Percentiles rank a stretch among this genome's conserved stretches.
Evolutionary conservation across 2,329 filamentous ascomycete species (phyloP).

Genomic region (Diplodia seriata): DNA sequence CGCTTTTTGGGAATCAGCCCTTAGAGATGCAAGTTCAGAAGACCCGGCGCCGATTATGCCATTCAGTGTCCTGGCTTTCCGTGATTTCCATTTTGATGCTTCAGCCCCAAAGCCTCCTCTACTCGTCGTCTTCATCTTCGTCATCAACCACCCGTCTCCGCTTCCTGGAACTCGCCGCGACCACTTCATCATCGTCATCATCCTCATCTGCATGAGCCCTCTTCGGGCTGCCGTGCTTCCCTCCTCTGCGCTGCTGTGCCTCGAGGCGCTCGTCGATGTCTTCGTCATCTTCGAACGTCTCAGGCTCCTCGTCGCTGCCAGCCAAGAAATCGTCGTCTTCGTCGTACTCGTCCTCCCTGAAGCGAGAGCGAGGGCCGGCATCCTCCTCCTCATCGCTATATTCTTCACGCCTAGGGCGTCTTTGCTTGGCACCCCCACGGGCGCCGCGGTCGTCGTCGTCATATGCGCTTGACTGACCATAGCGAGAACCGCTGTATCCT

Average conservation of each 20-base stretch:
- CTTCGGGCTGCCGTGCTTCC: conserved; percentile 50
- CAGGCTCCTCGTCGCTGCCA: conserved; percentile 74
- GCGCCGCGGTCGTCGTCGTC: conserved; percentile 66
- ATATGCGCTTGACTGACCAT: conserved; percentile 60
- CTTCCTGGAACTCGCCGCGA: conserved; percentile 44
- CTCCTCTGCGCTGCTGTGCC: conserved; percentile 51
- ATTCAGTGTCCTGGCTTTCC: not conserved
- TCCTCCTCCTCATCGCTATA: conserved; percentile 80
- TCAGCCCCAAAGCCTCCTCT: not conserved
- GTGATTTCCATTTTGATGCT: not conserved
- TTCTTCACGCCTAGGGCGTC: conserved; percentile 50
- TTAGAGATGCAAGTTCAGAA: not conserved
- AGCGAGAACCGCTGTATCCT: conserved; percentile 62
- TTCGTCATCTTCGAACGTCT: conserved; percentile 66
- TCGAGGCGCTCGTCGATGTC: conserved; percentile 52
- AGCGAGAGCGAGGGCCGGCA: conserved; percentile 64
- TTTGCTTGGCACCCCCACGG: conserved; percentile 42
- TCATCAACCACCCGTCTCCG: conserved; percentile 55
- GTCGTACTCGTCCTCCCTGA: conserved; percentile 77
- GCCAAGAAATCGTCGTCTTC: conserved; percentile 81
- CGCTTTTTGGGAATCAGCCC: conserved; percentile 14
- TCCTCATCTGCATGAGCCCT: conserved; percentile 42
- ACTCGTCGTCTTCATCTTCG: conserved; percentile 53
- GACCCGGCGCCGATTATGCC: conserved; percentile 17
- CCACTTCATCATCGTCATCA: conserved; percentile 48